A percentile compares a stretch with the other conserved stretches of the same genome.
phyloP scores from a whole-genome alignment of 495 filamentous ascomycete genomes.

The Hypoxylon fuscum region DNA sequence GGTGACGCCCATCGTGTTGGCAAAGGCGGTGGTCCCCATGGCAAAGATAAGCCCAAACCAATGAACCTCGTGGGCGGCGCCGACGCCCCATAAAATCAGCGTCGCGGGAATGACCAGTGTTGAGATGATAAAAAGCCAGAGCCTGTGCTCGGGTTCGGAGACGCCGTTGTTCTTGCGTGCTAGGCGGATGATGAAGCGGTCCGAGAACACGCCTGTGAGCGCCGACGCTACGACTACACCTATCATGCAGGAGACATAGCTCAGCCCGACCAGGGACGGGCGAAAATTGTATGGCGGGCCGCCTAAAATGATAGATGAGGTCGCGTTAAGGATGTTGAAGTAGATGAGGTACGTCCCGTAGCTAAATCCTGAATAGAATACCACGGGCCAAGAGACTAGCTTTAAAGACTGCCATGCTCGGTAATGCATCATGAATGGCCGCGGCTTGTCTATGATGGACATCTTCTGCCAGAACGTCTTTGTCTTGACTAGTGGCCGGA shows the following conservation, averaged over 20 bases:
- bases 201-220: conserved; percentile 58
- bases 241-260: conserved; percentile 66
- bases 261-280: conserved; percentile 69
- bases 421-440: conserved; percentile 62
- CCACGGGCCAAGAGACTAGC: conserved; percentile 67
- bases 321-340: conserved; percentile 75
- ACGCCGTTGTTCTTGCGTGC: conserved; percentile 69
- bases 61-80: conserved; percentile 66
- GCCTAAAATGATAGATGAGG: conserved; percentile 67
- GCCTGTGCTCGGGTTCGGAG: conserved; percentile 68
- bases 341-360: conserved; percentile 71
- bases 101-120: conserved; percentile 64
- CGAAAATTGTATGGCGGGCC: conserved; percentile 64
- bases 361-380: conserved; percentile 72
- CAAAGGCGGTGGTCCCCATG: conserved; percentile 66
- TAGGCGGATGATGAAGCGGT: conserved; percentile 65
- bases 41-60: conserved; percentile 72
- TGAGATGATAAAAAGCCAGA: conserved; percentile 68
- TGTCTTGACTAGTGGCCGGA: conserved; percentile 9
- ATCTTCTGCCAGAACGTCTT: conserved; percentile 66
- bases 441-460: conserved; percentile 57
- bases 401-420: conserved; percentile 47
- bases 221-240: conserved; percentile 53
- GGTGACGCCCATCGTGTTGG: conserved; percentile 66
- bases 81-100: conserved; percentile 74